phyloP scores from a whole-genome alignment of 139 green algal species.

The Gonium pectorale region DNA sequence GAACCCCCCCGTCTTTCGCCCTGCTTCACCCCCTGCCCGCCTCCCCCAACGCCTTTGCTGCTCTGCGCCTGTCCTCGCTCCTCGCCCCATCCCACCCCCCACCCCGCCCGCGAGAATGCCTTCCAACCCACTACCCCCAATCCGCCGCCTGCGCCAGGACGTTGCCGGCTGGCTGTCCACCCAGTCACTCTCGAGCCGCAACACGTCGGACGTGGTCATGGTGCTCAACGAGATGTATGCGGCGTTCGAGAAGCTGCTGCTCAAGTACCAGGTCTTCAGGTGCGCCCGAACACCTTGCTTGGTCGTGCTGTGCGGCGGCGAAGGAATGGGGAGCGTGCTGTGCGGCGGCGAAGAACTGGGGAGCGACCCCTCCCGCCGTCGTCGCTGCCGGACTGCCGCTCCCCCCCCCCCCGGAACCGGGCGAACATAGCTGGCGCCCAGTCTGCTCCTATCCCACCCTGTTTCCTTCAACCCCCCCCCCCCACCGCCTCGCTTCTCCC shows the following conservation, averaged over 20 bases:
- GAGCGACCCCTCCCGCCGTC: too few relatives aligned
- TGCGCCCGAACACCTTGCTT: not conserved
- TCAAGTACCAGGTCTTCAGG: slow-evolving; percentile 49
- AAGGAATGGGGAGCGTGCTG: too few relatives aligned
- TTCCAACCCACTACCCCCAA: not conserved
- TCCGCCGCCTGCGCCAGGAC: slow-evolving; percentile 15
- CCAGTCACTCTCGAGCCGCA: slow-evolving; percentile 6
- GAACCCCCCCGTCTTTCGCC: too few relatives aligned
- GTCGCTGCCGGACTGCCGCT: too few relatives aligned
- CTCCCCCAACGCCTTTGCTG: not conserved
- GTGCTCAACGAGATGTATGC: slow-evolving; percentile 67
- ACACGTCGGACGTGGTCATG: slow-evolving; percentile 45
- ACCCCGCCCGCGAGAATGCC: not conserved
- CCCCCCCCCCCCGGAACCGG: too few relatives aligned
- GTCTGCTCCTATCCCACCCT: too few relatives aligned
- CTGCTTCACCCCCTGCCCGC: too few relatives aligned
- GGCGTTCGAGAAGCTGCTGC: slow-evolving; percentile 60
- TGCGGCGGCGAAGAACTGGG: too few relatives aligned
- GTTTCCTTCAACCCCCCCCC: too few relatives aligned
- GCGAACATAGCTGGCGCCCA: too few relatives aligned
- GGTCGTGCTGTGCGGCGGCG: not conserved
- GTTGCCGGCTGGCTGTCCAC: slow-evolving; percentile 29
- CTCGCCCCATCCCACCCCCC: not conserved
- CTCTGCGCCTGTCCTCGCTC: not conserved
- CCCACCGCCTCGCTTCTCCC: too few relatives aligned